These are phyloP conservation scores for Otatea glauca DNA, from an alignment of 176 grass and related monocot genomes.

Conservation along the genomic window DNA sequence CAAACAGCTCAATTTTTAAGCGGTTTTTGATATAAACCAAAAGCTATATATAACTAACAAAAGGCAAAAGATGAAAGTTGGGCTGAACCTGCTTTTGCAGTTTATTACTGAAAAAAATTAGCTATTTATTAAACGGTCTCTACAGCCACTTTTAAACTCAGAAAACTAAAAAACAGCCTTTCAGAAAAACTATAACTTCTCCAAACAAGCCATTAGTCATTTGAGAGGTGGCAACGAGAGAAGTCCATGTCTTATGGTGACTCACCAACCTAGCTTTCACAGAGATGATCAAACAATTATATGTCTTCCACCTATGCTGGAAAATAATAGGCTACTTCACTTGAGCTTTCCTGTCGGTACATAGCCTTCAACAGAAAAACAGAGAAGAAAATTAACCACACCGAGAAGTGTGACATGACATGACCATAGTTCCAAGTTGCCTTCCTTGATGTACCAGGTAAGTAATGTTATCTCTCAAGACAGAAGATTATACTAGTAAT, in stretches of 20 bases:
- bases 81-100: too few species aligned
- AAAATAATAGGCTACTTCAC: constrained; percentile 21
- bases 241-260: neutral
- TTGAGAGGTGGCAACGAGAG: neutral
- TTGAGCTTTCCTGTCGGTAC: constrained; percentile 22
- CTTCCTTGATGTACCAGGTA: constrained; percentile 32
- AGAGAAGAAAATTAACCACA: neutral
- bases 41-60: too few species aligned
- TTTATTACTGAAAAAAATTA: too few species aligned
- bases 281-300: neutral
- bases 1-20: too few species aligned
- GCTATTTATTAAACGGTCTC: too few species aligned
- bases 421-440: constrained; percentile 19
- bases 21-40: too few species aligned
- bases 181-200: too few species aligned
- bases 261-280: neutral
- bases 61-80: too few species aligned
- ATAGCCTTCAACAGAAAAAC: neutral
- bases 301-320: constrained; percentile 14
- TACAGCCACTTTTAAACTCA: too few species aligned
- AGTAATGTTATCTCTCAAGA: neutral
- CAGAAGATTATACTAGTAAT: neutral
- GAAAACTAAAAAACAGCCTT: too few species aligned
- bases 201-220: too few species aligned
- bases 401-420: constrained; percentile 23